These are phyloP conservation scores for Colletotrichum viniferum DNA, from an alignment of 2,329 filamentous ascomycete genomes.

Conservation along the genomic window DNA sequence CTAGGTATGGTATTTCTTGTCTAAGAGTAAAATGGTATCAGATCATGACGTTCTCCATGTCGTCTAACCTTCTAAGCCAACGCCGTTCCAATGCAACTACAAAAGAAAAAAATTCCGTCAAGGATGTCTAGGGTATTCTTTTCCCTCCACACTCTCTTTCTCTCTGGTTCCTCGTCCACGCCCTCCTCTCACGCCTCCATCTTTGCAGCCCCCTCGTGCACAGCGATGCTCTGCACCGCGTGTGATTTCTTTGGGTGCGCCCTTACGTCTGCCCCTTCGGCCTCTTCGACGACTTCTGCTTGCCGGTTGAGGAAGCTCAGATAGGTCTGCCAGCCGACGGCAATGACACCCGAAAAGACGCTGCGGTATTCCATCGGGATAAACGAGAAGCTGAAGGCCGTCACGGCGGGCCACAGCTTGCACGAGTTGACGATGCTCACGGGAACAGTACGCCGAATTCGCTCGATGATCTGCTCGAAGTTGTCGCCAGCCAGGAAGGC, in stretches of 20 bases:
- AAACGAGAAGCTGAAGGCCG: conserved; percentile 86
- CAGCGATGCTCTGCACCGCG: conserved; percentile 8
- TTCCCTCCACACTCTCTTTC: neutral
- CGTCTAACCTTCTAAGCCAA: neutral
- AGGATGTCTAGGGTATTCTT: neutral
- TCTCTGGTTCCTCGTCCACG: neutral
- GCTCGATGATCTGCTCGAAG: conserved; percentile 67
- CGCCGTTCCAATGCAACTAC: conserved; percentile 13
- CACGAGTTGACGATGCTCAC: conserved; percentile 77
- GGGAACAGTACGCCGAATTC: conserved; percentile 78
- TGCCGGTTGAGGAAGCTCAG: conserved; percentile 78
- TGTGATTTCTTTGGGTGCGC: neutral
- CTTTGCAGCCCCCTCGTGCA: neutral
- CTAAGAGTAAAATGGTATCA: neutral
- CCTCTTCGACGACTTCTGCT: conserved; percentile 59
- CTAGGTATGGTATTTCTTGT: neutral
- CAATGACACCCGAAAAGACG: conserved; percentile 79
- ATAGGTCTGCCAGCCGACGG: conserved; percentile 93
- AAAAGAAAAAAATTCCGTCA: neutral
- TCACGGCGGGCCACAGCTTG: conserved; percentile 89
- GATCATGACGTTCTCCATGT: conserved; percentile 15
- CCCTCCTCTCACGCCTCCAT: conserved; percentile 1
- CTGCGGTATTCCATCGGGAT: conserved; percentile 79
- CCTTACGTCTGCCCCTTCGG: conserved; percentile 1
- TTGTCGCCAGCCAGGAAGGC: conserved; percentile 74